Evolutionary conservation across 495 filamentous ascomycete species (phyloP), one percentile per base, ranked within the genome.

Genomic region (Talaromyces thailandensis): DNA sequence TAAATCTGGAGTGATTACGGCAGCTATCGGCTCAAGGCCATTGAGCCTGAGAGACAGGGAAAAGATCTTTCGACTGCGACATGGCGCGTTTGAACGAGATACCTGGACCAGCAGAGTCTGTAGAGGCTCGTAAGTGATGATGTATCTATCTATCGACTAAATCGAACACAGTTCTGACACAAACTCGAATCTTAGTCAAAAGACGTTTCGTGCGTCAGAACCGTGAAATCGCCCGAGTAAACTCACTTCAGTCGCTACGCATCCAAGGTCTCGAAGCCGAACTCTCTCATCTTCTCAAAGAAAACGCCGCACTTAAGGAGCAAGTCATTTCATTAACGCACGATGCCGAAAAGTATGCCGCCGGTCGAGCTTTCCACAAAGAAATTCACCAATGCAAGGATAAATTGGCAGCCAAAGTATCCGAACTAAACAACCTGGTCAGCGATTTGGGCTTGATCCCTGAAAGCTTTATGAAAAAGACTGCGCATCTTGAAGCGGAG

Each of bases 81-180:
- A 96, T 98, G 93, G 93, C 93, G 72, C 84, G 93, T 71, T 82
- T 98, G 69, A 97, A 97, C 78, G 94, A 97, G 73, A 81, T 83
- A 52, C 68, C 80, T 56, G 78, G 85, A 70, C 78, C 85, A 29
- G 69, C 79, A 60, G 93, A 96, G 72, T 88, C 82, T 40, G 75
- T 96, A 65, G 93, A 96, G 64, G 85, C 84, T 64, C 78, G 93
- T 96, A 81, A 75, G 92, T 85, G 4, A 8, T 18, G 21, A 21
- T 7, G n/a, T 40, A 35, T 28, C 53, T 23, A 23, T 28, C 28
- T 14, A 7, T 48, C 3, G 43, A 48, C n/a, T 9, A 21, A 4
- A 6, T 23, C 14, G 11, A 24, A 50, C 45, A 16, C 6, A 21
- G 16, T 21, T n/a, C 43, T 48, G 43, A 48, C 50, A 25, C 12